Evolutionary conservation across 805 yeast species (phyloP).

Genomic region (Schwanniomyces polymorphus): DNA sequence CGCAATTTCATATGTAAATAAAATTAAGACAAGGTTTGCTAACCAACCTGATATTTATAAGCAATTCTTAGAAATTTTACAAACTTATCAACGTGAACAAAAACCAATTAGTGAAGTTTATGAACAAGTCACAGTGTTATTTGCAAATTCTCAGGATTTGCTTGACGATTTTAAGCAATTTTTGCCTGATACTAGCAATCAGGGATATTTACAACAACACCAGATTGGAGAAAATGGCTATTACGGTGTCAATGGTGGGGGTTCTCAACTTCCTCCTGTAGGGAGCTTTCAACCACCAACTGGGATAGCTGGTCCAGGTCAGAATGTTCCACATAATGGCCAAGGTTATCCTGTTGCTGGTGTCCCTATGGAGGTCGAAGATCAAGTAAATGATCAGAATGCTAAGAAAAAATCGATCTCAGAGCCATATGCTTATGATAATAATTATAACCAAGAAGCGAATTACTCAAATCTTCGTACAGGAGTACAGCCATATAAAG

Average conservation of each 20-base stretch:
- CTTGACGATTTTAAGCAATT: constrained; percentile 94
- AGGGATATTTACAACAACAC: constrained; percentile 19
- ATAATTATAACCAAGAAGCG: constrained; percentile 42
- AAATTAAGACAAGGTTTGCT: constrained; percentile 90
- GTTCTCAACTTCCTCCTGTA: constrained; percentile 76
- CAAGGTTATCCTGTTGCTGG: constrained; percentile 12
- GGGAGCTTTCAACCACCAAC: constrained; percentile 81
- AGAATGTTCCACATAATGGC: constrained; percentile 17
- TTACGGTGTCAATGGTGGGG: constrained; percentile 23
- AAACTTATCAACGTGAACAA: constrained; percentile 95
- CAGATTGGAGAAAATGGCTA: constrained; percentile 19
- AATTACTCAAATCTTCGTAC: constrained; percentile 50
- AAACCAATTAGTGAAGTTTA: constrained; percentile 95
- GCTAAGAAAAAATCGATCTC: constrained; percentile 22
- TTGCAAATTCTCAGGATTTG: constrained; percentile 91
- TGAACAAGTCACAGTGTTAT: constrained; percentile 84
- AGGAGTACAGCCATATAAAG: constrained; percentile 21
- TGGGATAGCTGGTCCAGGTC: constrained; percentile 26
- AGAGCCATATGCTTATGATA: constrained; percentile 31
- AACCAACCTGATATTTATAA: constrained; percentile 95
- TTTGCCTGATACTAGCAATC: constrained; percentile 76
- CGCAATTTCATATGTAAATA: constrained; percentile 94
- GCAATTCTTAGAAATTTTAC: constrained; percentile 89
- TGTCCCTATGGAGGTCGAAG: constrained; percentile 11
- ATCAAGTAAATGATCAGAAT: constrained; percentile 3